Percentiles rank a stretch among this genome's conserved stretches.
phyloP scores from a whole-genome alignment of 768 basidiomycete species.

The Boletus speciosus region DNA sequence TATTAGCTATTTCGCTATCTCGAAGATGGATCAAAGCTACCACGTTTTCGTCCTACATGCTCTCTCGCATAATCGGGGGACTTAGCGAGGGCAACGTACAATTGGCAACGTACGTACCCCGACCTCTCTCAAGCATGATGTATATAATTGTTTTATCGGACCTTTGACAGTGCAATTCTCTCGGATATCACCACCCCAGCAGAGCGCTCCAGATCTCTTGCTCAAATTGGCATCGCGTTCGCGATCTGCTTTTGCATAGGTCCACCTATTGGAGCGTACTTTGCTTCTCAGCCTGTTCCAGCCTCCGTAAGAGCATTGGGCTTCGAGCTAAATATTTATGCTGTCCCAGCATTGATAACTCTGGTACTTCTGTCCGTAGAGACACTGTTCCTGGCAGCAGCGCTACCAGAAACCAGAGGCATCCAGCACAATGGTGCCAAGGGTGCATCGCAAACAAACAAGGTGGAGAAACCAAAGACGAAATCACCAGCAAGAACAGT shows the following conservation, averaged over 20 bases:
- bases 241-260: constrained; percentile 92
- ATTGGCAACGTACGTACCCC: constrained; percentile 72
- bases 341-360: constrained; percentile 82
- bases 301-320: constrained; percentile 52
- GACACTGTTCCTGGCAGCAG: constrained; percentile 69
- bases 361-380: constrained; percentile 74
- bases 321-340: constrained; percentile 81
- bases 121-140: background rate
- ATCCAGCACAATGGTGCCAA: constrained; percentile 25
- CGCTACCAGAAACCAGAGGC: constrained; percentile 84
- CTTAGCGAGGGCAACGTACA: constrained; percentile 98
- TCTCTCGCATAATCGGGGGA: constrained; percentile 89
- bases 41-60: constrained; percentile 83
- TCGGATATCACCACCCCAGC: constrained; percentile 83
- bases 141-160: background rate
- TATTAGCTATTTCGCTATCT: background rate
- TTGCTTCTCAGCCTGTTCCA: constrained; percentile 82
- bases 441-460: constrained; percentile 20
- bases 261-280: constrained; percentile 94
- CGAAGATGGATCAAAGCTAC: constrained; percentile 86
- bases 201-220: constrained; percentile 80
- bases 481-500: constrained; percentile 21
- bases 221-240: constrained; percentile 94
- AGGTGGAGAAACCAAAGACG: constrained; percentile 9
- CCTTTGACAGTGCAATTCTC: constrained; percentile 71